These are phyloP conservation scores for Pinus taeda DNA, from an alignment of 75 land plant genomes.

Conservation along the genomic window DNA sequence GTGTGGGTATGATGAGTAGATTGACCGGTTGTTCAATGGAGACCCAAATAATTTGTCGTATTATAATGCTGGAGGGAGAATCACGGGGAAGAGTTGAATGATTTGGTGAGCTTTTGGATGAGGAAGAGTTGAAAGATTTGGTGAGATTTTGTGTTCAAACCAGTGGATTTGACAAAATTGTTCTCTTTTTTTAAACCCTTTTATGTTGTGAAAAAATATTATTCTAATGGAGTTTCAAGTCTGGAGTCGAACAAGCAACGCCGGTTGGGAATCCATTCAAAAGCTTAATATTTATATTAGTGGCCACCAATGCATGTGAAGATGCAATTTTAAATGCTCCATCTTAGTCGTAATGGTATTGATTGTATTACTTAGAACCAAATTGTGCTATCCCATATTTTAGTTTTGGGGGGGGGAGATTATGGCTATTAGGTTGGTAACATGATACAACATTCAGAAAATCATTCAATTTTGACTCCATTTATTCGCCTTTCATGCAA, in stretches of 20 bases:
- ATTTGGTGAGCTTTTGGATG: background rate
- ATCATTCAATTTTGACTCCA: background rate
- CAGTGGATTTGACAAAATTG: background rate
- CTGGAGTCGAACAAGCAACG: background rate
- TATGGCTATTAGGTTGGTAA: background rate
- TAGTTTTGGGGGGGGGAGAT: background rate
- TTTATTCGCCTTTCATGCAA: background rate
- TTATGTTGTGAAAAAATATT: background rate
- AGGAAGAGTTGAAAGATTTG: too few relatives aligned
- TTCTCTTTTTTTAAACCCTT: background rate
- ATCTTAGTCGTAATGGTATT: background rate
- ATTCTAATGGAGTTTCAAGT: background rate
- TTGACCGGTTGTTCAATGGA: conserved; percentile 2
- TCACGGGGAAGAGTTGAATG: background rate
- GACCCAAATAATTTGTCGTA: background rate
- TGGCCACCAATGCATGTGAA: background rate
- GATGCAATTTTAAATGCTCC: background rate
- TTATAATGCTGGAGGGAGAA: conserved; percentile 4
- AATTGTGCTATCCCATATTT: background rate
- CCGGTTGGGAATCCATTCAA: too few relatives aligned
- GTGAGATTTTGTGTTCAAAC: background rate
- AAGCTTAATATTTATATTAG: too few relatives aligned
- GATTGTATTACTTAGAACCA: background rate
- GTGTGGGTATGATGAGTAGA: conserved; percentile 3
- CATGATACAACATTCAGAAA: background rate